Evolutionary conservation across 257 asterid species (phyloP), one percentile per base, ranked within the genome.

Genomic region (Solanum dulcamara): DNA sequence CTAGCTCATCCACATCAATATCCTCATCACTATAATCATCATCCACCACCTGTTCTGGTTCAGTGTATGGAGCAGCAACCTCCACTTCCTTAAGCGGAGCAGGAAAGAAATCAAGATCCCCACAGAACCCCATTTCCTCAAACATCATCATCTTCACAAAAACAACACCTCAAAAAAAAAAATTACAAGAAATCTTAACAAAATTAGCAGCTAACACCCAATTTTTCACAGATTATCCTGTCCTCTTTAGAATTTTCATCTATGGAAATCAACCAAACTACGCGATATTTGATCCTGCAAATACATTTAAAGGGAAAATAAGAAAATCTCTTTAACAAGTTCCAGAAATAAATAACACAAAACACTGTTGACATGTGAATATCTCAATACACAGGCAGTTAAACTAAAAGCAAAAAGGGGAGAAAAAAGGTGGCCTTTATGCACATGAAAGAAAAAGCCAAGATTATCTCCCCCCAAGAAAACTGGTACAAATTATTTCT

Each of bases 61-160:
- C 66, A 26, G 37, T 37, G 22, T 7, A 37, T 12, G 53, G 75
- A 24, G 55, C 64, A 37, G 67, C 51, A 75, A 51, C 60, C 15
- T 71, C 86, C 40, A 38, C 84, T 28, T 83, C 86, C 85, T 67
- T 51, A 2, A 68, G 26, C 2, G 86, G 80, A 32, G 80, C 77
- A 24, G 80, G 67, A 22, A 72, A 59, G 70, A 83, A 83, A 86
- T 86, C 86, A 24, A 86, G 55, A 72, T 86, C 74, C 28, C 84
- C 86, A 83, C 86, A 86, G 30, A 86, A 83, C 5, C 86, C 88
- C 84, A 86, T 83, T 44, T 86, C 88, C 13, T 86, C 86, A 71
- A 86, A 86, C 84, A 86, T 81, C 84, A 79, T 80, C 87, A 79
- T 85, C 26, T 44, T 57, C 14, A 28, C 44, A 53, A 83, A 20